Percentiles rank a stretch among this genome's conserved stretches.
phyloP scores from a whole-genome alignment of 2,329 filamentous ascomycete genomes.

The Pleoardoris graminearum region DNA sequence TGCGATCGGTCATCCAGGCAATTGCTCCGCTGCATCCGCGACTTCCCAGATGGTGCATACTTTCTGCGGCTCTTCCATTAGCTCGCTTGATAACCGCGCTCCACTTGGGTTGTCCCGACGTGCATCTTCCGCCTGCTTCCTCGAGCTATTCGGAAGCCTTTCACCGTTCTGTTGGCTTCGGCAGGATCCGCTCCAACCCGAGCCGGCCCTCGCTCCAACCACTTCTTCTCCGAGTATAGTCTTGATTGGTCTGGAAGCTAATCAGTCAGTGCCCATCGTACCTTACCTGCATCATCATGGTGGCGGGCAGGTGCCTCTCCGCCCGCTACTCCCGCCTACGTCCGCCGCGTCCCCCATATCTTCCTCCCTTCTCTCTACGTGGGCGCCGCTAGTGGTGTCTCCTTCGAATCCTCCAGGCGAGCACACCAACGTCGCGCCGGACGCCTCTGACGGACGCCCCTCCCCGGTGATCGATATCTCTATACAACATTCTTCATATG shows the following conservation, averaged over 20 bases:
- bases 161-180: conserved; percentile 33
- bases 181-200: conserved; percentile 26
- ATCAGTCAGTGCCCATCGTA: conserved; percentile 41
- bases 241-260: conserved; percentile 27
- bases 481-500: conserved; percentile 30
- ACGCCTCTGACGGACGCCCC: conserved; percentile 24
- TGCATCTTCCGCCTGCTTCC: conserved; percentile 30
- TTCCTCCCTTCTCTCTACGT: conserved; percentile 28
- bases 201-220: conserved; percentile 7
- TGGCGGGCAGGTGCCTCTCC: conserved; percentile 42
- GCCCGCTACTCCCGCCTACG: conserved; percentile 28
- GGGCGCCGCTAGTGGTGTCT: conserved; percentile 27
- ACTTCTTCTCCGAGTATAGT: conserved; percentile 10
- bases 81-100: conserved; percentile 1
- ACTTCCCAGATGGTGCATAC: conserved; percentile 9
- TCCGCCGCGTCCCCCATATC: conserved; percentile 28
- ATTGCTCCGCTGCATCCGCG: conserved; percentile 26
- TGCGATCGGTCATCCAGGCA: conserved; percentile 23
- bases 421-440: conserved; percentile 30
- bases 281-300: conserved; percentile 42
- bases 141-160: conserved; percentile 17
- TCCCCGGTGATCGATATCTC: conserved; percentile 35
- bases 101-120: conserved; percentile 16
- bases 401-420: conserved; percentile 17
- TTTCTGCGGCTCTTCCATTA: conserved; percentile 5